Evolutionary conservation across 768 basidiomycete species (phyloP), one percentile per base, ranked within the genome.

Genomic region (Floccularia luteovirens): DNA sequence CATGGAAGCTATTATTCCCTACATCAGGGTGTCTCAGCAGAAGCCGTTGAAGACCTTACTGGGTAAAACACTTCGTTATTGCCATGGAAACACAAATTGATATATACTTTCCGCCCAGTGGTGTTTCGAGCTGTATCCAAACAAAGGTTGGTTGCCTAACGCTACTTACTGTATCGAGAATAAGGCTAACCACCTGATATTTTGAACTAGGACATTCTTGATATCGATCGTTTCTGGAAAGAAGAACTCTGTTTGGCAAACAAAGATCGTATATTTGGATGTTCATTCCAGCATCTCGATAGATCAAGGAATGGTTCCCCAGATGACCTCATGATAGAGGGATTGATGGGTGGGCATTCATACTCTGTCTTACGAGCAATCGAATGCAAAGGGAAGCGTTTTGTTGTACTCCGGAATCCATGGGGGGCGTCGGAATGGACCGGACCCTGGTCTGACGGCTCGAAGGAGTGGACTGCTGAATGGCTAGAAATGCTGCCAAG

Each of bases 31-130:
- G 41, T 54, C 16, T 56, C 69, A n/a, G 60, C 60, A 33, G 72
- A 77, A 45, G 75, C 70, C 5, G 63, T 75, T 14, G 76, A 78
- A 53, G 75, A 78, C 48, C 51, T 78, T 36, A 75, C 75, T 8
- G 75, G 75, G 74, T 75, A 47, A 5, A 12, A 20, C 22, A 4
- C 27, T 35, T 34, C 3, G 3, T 17, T 7, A 35, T 23, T 10
- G 24, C 24, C 21, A 5, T 17, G 28, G n/a, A 25, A 8, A 2
- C 19, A 16, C 5, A 17, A 31, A 22, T 24, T 28, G 20, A n/a
- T n/a, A n/a, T n/a, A n/a, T n/a, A n/a, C n/a, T 11, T 28, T 25
- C 28, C 19, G 22, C 19, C 3, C 39, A 58, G 56, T 33, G 57
- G 50, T 16, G 49, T 60, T 10, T 58, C 48, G 2, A 53, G 49